Base-by-base conservation (phyloP, 768 basidiomycete species). In the Agrocybe praecox region DNA sequence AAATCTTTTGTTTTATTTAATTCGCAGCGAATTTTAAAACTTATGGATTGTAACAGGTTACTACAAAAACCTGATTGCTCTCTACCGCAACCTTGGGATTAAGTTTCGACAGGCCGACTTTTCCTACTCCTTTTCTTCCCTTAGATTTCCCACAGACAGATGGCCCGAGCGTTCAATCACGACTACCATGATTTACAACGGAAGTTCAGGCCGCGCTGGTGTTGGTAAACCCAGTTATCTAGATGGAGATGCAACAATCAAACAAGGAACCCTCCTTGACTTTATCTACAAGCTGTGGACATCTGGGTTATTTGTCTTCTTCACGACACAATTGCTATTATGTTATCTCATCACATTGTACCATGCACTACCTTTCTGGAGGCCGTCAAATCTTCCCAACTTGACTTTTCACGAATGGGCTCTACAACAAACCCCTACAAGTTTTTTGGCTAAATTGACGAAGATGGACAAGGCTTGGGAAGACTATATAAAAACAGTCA, bases 101-200 rank as follows among this genome's bases (percentile, higher is more conserved):
- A 67, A 72, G 6, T 84, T 92, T 61, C 75, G 76, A 11, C 65
- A 74, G 53, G 72, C 77, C 9, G 78, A 88, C 65, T 92, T 90
- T 64, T 80, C 84, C 7, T 92, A 89, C 67, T 89, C 90, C 0
- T 92, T 92, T 73, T 86, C 87, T 10, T 70, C 72, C 29, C 70
- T 88, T 45, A 61, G 69, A 65, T 71, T 34, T 59, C 68, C 17
- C 32, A 59, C 45, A 55, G 54, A n/a, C 56, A 58, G 19, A 56
- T 50, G 45, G 23, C 47, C 23, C 26, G 52, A 55, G n/a, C 64
- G 65, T 42, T 67, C 60, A 23, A 77, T 80, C 14, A 72, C 67
- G 6, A 76, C 88, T 0, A 80, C 77, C 12, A 74, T 87, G 66
- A 81, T 90, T 26, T 88, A 92, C 65, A 84, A 89, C 43, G 89